A percentile compares a stretch with the other conserved stretches of the same genome.
phyloP scores from a whole-genome alignment of 2,329 filamentous ascomycete genomes.

The Periconia macrospinosa region DNA sequence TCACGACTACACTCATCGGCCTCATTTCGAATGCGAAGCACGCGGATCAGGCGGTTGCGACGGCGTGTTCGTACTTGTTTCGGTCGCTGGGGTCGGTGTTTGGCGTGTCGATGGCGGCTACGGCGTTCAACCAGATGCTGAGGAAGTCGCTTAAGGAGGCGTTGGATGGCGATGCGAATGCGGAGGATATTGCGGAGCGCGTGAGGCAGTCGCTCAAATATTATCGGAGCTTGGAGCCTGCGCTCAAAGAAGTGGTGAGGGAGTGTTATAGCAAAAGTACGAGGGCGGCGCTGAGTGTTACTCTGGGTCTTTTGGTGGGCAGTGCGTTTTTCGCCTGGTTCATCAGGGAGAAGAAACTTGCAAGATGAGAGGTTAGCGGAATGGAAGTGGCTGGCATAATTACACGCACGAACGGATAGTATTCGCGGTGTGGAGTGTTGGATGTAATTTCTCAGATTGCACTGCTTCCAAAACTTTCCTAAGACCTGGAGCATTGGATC shows the following conservation, averaged over 20 bases:
- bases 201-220: constrained; percentile 72
- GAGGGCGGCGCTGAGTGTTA: constrained; percentile 54
- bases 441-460: too few relatives aligned
- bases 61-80: constrained; percentile 81
- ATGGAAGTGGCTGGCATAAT: too few relatives aligned
- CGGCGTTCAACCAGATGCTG: constrained; percentile 71
- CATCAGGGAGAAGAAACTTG: constrained; percentile 47
- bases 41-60: constrained; percentile 72
- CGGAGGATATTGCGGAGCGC: constrained; percentile 66
- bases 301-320: constrained; percentile 54
- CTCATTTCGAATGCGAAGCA: constrained; percentile 69
- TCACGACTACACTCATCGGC: constrained; percentile 72
- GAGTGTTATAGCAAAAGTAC: constrained; percentile 66
- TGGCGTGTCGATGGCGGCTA: constrained; percentile 70
- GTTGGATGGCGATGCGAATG: constrained; percentile 61
- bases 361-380: background rate
- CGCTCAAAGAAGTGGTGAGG: constrained; percentile 61
- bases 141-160: constrained; percentile 57
- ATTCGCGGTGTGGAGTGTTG: too few relatives aligned
- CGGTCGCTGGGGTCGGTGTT: constrained; percentile 69
- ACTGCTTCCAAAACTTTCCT: too few relatives aligned
- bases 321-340: constrained; percentile 51
- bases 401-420: background rate
- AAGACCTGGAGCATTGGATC: too few relatives aligned
- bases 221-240: constrained; percentile 66